phyloP scores from a whole-genome alignment of 1,139 yeast genomes.

The Candida smagusa region DNA sequence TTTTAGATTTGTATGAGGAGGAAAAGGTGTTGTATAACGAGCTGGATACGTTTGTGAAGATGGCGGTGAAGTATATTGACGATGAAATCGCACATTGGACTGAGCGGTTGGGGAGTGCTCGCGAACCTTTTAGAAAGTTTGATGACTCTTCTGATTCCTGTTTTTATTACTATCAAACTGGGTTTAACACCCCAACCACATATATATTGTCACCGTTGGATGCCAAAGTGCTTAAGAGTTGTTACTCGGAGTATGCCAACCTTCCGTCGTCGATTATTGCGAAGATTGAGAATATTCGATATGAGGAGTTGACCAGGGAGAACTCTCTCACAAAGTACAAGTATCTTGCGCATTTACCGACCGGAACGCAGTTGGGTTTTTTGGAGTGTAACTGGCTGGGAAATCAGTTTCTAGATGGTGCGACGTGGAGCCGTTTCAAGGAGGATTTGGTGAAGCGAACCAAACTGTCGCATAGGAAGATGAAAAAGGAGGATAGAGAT shows the following conservation, averaged over 20 bases:
- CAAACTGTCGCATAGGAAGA: conserved; percentile 49
- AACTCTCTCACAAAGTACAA: conserved; percentile 59
- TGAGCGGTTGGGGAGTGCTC: conserved; percentile 7
- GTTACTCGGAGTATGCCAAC: conserved; percentile 56
- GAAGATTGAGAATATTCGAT: conserved; percentile 66
- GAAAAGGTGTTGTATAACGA: conserved; percentile 62
- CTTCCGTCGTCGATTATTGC: conserved; percentile 67
- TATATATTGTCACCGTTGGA: conserved; percentile 79
- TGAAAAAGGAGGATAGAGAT: conserved; percentile 64
- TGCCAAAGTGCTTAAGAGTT: conserved; percentile 62
- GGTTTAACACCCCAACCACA: conserved; percentile 61
- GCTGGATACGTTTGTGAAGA: conserved; percentile 51
- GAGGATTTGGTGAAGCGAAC: conserved; percentile 62
- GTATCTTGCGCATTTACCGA: conserved; percentile 77
- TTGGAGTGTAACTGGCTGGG: conserved; percentile 80
- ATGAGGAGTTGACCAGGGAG: conserved; percentile 57
- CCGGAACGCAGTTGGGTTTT: conserved; percentile 81
- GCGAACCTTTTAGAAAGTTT: conserved; percentile 2
- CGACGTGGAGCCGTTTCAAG: conserved; percentile 54
- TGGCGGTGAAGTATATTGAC: conserved; percentile 58
- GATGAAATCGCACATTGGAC: conserved; percentile 40
- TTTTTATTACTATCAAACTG: conserved; percentile 64
- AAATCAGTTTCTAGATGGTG: conserved; percentile 39
- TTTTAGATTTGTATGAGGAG: conserved; percentile 46
- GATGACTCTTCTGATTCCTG: conserved; percentile 8